These are phyloP conservation scores for Backusella luteola DNA, from an alignment of 192 early-diverging fungal genomes.

Conservation along the genomic window DNA sequence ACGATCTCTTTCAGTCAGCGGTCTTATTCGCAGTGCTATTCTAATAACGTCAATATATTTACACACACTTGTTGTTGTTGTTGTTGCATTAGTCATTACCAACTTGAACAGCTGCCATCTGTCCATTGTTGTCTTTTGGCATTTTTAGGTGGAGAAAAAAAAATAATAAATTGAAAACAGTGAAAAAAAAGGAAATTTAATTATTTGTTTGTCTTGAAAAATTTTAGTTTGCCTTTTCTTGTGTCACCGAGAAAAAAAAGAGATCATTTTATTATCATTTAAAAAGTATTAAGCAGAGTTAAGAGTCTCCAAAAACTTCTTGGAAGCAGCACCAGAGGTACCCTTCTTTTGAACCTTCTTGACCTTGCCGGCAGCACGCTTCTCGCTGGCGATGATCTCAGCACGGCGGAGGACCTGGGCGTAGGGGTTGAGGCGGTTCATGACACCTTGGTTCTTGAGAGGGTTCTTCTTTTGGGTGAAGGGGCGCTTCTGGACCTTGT, in stretches of 20 bases:
- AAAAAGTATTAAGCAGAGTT: slow-evolving; percentile 27
- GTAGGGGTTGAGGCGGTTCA: slow-evolving; percentile 98
- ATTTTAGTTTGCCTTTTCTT: neutral
- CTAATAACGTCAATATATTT: neutral
- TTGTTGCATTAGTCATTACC: slow-evolving; percentile 16
- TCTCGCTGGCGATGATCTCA: slow-evolving; percentile 63
- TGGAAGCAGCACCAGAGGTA: slow-evolving; percentile 22
- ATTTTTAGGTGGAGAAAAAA: neutral
- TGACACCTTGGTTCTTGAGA: slow-evolving; percentile 87
- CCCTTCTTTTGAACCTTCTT: slow-evolving; percentile 41
- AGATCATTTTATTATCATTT: neutral
- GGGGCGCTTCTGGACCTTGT: slow-evolving; percentile 82
- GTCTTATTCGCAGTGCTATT: slow-evolving; percentile 34
- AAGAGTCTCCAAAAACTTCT: slow-evolving; percentile 31
- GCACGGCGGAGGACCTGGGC: slow-evolving; percentile 86
- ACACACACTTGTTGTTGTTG: neutral
- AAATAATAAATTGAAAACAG: neutral
- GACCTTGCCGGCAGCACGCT: slow-evolving; percentile 52
- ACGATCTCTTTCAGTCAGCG: slow-evolving; percentile 33
- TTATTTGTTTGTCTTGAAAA: neutral
- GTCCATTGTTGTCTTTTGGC: slow-evolving; percentile 17
- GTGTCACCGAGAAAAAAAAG: neutral
- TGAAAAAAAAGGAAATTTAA: neutral
- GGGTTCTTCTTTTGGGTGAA: slow-evolving; percentile 99
- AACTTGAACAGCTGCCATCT: slow-evolving; percentile 39